Conservation (phyloP, 2,329 filamentous ascomycete genomes). For the Fusarium oligoseptatum region DNA sequence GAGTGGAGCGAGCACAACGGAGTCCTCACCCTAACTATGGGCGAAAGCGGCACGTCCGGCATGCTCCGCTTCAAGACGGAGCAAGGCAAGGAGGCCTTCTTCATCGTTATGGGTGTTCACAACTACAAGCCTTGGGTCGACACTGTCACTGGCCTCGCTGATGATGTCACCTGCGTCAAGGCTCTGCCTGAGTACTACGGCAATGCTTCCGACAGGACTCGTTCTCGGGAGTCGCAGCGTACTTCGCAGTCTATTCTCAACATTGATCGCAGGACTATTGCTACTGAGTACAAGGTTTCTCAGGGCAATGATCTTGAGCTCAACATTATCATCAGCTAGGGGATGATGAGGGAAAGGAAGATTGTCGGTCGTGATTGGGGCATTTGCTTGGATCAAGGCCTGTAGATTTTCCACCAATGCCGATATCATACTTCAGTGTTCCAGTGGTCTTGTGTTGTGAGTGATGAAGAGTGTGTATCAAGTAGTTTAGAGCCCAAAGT, state of each 20-base stretch:
- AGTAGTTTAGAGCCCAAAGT: background rate
- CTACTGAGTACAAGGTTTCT: conserved; percentile 25
- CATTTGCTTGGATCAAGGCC: background rate
- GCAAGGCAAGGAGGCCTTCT: conserved; percentile 37
- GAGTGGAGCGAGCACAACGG: conserved; percentile 29
- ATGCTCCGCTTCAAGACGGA: conserved; percentile 42
- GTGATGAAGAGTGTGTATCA: background rate
- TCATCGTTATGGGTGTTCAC: conserved; percentile 34
- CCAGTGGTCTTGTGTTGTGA: background rate
- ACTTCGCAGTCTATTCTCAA: conserved; percentile 36
- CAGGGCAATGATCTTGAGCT: conserved; percentile 38
- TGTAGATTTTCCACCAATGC: background rate
- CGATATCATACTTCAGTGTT: background rate
- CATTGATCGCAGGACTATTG: conserved; percentile 29
- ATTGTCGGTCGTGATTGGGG: background rate
- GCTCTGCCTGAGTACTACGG: conserved; percentile 41
- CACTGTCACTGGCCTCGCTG: conserved; percentile 28
- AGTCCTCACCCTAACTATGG: conserved; percentile 26
- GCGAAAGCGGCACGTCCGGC: conserved; percentile 33
- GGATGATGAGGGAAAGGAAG: background rate
- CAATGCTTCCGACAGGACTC: conserved; percentile 9
- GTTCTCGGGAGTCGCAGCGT: conserved; percentile 23
- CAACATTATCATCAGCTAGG: conserved; percentile 29
- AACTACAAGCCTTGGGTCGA: conserved; percentile 42
- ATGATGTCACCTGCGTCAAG: conserved; percentile 32